phyloP scores from a whole-genome alignment of 2,329 filamentous ascomycete genomes.

The Monilinia laxa region DNA sequence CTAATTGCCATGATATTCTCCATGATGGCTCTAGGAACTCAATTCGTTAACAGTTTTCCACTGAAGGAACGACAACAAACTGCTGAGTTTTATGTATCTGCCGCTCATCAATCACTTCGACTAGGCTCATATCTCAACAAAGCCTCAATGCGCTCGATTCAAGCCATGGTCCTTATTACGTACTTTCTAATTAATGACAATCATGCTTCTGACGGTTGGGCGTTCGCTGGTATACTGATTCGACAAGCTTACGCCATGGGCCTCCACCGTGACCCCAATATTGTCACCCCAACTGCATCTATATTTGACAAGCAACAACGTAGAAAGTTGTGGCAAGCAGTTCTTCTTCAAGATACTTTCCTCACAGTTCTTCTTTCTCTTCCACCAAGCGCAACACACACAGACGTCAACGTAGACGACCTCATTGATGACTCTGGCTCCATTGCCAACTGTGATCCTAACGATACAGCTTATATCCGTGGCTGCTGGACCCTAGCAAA shows the following conservation, averaged over 20 bases:
- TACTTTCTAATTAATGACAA: conserved; percentile 88
- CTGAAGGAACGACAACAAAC: conserved; percentile 68
- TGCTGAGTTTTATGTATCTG: conserved; percentile 79
- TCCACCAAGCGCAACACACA: conserved; percentile 75
- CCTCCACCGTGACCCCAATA: conserved; percentile 74
- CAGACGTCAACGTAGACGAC: conserved; percentile 74
- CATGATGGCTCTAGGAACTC: conserved; percentile 75
- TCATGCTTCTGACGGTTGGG: conserved; percentile 79
- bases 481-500: conserved; percentile 79
- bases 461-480: conserved; percentile 63
- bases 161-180: conserved; percentile 78
- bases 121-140: conserved; percentile 75
- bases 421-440: conserved; percentile 61
- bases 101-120: conserved; percentile 73
- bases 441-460: conserved; percentile 60
- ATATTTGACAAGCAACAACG: conserved; percentile 75
- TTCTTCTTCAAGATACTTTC: conserved; percentile 78
- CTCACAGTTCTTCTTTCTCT: conserved; percentile 74
- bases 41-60: conserved; percentile 60
- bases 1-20: conserved; percentile 73
- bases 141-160: conserved; percentile 69
- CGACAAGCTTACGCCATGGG: conserved; percentile 81
- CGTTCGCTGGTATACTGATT: conserved; percentile 74
- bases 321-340: conserved; percentile 79
- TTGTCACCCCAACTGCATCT: conserved; percentile 65